Evolutionary conservation across 2,329 filamentous ascomycete genomes (phyloP).

Genomic region (Gaeumannomyces sp.): DNA sequence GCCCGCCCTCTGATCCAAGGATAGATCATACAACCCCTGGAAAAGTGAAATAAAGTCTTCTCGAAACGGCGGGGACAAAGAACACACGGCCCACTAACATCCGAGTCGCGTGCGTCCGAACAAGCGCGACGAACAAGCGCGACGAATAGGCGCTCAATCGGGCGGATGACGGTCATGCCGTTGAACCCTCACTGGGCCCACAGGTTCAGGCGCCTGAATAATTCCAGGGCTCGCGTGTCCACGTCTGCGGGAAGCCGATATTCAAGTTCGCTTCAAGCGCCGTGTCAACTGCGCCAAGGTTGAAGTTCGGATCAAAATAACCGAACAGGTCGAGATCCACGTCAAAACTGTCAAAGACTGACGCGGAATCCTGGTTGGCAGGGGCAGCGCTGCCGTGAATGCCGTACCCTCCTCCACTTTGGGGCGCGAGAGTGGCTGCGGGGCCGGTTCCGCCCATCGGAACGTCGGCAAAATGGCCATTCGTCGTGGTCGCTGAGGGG

Average conservation of each 20-base stretch:
- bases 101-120: not conserved
- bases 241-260: conserved; percentile 46
- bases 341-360: conserved; percentile 27
- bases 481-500: not conserved
- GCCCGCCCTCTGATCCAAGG: not conserved
- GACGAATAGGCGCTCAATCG: no score
- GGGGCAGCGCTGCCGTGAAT: conserved; percentile 17
- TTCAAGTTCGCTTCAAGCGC: conserved; percentile 49
- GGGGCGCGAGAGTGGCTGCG: not conserved
- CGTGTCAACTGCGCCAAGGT: conserved; percentile 47
- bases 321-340: conserved; percentile 49
- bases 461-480: not conserved
- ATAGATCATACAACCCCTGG: no score
- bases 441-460: not conserved
- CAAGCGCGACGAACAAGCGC: not conserved
- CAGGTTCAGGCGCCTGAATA: not conserved
- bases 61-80: not conserved
- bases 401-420: not conserved
- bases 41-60: not conserved
- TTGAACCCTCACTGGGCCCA: not conserved
- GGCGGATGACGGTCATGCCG: no score
- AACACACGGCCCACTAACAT: not conserved
- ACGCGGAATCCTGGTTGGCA: not conserved
- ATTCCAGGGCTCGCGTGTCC: conserved; percentile 22
- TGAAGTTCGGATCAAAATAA: conserved; percentile 49